Evolutionary conservation across 768 basidiomycete genomes (phyloP), one percentile per base, ranked within the genome.

Genomic region (Mycena epipterygia): DNA sequence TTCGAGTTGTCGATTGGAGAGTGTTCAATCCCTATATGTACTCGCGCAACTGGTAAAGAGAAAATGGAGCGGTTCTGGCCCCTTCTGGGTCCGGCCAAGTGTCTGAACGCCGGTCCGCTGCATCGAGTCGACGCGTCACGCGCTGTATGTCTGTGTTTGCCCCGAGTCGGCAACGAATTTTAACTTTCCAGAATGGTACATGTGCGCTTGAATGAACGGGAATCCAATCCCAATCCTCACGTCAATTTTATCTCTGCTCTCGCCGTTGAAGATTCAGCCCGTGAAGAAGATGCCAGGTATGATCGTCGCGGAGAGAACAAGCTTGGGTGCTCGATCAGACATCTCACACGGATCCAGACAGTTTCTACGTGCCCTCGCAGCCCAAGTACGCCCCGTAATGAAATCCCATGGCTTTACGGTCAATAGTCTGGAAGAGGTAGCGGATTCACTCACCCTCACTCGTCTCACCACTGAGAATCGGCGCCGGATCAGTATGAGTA

Each of bases 311-410:
- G 32, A n/a, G 21, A n/a, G 21, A 19, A 12, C 52, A 9, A 32
- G 16, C 8, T 25, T 51, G 19, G n/a, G 21, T 14, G 16, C 9
- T 44, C n/a, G 27, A 5, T 17, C 52, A 52, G 51, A 44, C 21
- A 1, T 30, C 19, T 58, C 11, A 60, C 14, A 27, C 14, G 13
- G 23, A 29, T 12, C 1, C 51, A 70, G 70, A 49, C 91, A 95
- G 76, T 85, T 94, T 33, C 82, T 96, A 63, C 87, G 93, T 8
- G 92, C 94, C 3, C 82, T 96, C 51, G 94, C 93, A 0, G 95
- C 94, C 4, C 94, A 95, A 80, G 93, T 95, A 32, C 87, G 88
- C 70, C 94, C 94, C 3, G 76, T 95, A 25, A 96, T 96, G 95
- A 94, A 94, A 77, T 78, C 84, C 3, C 91, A 94, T 73, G 93